Evolutionary conservation across 1,284 basidiomycete genomes (phyloP).

Genomic region (Coriolopsis trogii): DNA sequence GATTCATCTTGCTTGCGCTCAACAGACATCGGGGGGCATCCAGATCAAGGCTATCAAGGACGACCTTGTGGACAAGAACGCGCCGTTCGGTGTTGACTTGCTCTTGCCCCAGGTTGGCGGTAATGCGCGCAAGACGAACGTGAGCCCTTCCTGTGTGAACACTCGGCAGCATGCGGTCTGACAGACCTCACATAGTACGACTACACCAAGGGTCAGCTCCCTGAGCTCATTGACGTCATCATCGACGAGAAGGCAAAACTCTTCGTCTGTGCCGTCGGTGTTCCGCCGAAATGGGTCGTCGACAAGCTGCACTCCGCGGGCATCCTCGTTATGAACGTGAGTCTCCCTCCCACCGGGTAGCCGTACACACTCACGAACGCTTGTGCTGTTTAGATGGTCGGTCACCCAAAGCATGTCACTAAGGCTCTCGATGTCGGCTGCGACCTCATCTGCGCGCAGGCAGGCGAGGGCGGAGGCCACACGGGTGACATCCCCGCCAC

Average conservation of each 20-base stretch:
- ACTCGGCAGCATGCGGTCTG: not conserved
- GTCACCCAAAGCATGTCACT: constrained; percentile 83
- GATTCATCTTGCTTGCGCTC: not conserved
- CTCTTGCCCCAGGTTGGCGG: constrained; percentile 84
- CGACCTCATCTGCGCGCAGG: constrained; percentile 90
- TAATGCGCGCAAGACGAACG: constrained; percentile 84
- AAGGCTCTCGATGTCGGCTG: constrained; percentile 83
- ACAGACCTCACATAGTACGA: constrained; percentile 54
- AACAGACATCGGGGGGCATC: not conserved
- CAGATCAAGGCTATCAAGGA: constrained; percentile 79
- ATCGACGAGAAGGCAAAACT: constrained; percentile 83
- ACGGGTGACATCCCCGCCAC: constrained; percentile 75
- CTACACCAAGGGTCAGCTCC: constrained; percentile 80
- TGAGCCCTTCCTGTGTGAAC: constrained; percentile 39
- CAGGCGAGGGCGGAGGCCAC: constrained; percentile 86
- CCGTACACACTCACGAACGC: not conserved
- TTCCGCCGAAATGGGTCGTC: constrained; percentile 78
- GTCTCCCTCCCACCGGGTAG: no score
- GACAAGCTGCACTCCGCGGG: constrained; percentile 80
- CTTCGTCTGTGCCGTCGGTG: constrained; percentile 87
- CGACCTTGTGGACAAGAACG: constrained; percentile 67
- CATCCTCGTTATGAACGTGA: constrained; percentile 82
- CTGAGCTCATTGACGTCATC: constrained; percentile 84
- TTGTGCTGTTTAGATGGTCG: constrained; percentile 70
- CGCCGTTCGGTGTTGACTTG: constrained; percentile 87